Conservation (phyloP, 768 basidiomycete genomes). For the Favolaschia claudopus region DNA sequence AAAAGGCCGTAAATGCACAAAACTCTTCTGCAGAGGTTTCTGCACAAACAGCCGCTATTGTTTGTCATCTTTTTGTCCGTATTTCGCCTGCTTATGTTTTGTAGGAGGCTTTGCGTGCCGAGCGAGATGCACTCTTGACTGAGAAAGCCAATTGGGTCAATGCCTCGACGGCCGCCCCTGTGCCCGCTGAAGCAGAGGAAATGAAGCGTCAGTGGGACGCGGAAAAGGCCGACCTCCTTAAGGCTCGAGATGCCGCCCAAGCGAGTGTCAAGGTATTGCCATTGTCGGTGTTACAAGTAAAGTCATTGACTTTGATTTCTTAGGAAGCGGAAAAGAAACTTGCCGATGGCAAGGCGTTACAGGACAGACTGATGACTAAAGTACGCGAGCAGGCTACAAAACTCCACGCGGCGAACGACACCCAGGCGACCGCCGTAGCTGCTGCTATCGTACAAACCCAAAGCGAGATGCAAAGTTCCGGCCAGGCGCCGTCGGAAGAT, state of each 20-base stretch:
- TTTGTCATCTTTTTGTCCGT: slow-evolving; percentile 21
- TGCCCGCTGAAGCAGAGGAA: slow-evolving; percentile 35
- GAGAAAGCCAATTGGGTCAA: slow-evolving; percentile 60
- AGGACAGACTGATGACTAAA: slow-evolving; percentile 68
- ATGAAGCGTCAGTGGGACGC: slow-evolving; percentile 56
- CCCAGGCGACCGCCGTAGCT: slow-evolving; percentile 57
- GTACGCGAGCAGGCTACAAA: slow-evolving; percentile 61
- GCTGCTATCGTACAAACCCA: slow-evolving; percentile 66
- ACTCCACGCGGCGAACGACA: slow-evolving; percentile 49
- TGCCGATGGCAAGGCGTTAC: slow-evolving; percentile 50
- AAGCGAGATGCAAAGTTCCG: slow-evolving; percentile 45
- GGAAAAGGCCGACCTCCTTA: slow-evolving; percentile 65
- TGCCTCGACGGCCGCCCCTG: slow-evolving; percentile 37
- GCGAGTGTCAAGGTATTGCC: slow-evolving; percentile 62
- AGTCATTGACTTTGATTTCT: slow-evolving; percentile 9
- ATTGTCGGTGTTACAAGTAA: not conserved
- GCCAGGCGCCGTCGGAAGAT: slow-evolving; percentile 43
- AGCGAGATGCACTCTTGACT: slow-evolving; percentile 67
- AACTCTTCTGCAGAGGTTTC: slow-evolving; percentile 32
- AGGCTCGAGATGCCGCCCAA: slow-evolving; percentile 66
- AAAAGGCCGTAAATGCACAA: slow-evolving; percentile 24
- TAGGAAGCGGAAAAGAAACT: slow-evolving; percentile 52
- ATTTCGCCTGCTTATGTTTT: slow-evolving; percentile 4
- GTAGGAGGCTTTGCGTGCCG: slow-evolving; percentile 60
- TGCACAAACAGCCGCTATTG: slow-evolving; percentile 47